Evolutionary conservation across 2,329 filamentous ascomycete genomes (phyloP).

Genomic region (Xylaria digitata): DNA sequence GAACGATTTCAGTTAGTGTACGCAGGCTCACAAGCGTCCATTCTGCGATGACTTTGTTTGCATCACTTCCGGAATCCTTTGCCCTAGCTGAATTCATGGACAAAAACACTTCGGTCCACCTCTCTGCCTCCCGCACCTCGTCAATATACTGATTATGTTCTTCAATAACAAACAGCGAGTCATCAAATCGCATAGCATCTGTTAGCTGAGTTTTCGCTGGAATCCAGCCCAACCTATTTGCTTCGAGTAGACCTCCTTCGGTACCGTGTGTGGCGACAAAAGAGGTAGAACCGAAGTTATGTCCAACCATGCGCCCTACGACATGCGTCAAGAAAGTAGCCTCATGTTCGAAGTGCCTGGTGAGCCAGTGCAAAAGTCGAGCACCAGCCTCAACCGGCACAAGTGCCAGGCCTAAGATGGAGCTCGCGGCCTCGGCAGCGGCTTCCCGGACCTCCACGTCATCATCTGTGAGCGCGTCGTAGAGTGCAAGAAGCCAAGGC

Average conservation of each 20-base stretch:
- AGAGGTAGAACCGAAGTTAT: conserved; percentile 38
- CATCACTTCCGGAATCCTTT: conserved; percentile 31
- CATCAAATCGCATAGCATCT: conserved; percentile 65
- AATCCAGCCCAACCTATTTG: conserved; percentile 37
- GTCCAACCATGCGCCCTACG: conserved; percentile 57
- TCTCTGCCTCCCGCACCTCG: conserved; percentile 75
- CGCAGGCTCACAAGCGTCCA: conserved; percentile 66
- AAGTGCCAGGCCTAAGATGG: conserved; percentile 58
- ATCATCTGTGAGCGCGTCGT: conserved; percentile 86
- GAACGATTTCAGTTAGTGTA: conserved; percentile 52
- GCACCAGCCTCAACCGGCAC: conserved; percentile 61
- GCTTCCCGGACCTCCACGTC: conserved; percentile 86
- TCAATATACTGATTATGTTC: conserved; percentile 96
- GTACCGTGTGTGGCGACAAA: conserved; percentile 28
- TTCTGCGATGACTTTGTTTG: conserved; percentile 45
- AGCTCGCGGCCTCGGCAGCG: conserved; percentile 63
- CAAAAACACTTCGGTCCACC: conserved; percentile 71
- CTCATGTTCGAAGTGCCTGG: conserved; percentile 50
- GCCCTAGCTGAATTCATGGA: conserved; percentile 15
- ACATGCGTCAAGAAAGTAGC: conserved; percentile 56
- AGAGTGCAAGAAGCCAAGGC: conserved; percentile 72
- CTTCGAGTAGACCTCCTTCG: conserved; percentile 25
- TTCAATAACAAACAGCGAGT: conserved; percentile 84
- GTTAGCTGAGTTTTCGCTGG: conserved; percentile 55
- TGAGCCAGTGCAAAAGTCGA: conserved; percentile 59